Evolutionary conservation across 345 rosid genomes (phyloP).

Genomic region (Nephelium lappaceum): DNA sequence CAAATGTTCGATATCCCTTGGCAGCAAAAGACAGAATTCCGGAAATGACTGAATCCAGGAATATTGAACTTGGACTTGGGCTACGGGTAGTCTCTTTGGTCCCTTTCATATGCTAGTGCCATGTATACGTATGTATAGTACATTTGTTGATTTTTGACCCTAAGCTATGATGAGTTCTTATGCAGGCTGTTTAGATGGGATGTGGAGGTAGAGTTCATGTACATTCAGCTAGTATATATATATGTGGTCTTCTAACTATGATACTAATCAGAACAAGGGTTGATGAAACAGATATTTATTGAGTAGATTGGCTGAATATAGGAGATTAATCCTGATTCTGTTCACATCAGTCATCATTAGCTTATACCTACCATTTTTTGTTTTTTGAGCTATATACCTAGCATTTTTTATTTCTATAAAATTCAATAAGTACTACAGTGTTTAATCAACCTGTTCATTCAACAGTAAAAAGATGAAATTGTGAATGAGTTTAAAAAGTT

Average conservation of each 20-base stretch:
- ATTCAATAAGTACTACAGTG: background rate
- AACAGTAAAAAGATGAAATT: background rate
- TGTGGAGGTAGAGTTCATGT: background rate
- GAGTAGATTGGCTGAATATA: background rate
- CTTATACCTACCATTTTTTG: background rate
- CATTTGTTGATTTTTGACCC: background rate
- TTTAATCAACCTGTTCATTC: background rate
- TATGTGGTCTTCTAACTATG: background rate
- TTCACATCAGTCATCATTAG: background rate
- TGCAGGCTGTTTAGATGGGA: background rate
- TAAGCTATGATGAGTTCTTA: background rate
- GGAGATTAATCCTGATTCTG: background rate
- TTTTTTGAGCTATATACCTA: too few relatives aligned
- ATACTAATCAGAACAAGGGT: background rate
- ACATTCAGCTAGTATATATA: background rate
- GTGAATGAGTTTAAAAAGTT: background rate
- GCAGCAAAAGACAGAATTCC: conserved; percentile 66
- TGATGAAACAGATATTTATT: background rate
- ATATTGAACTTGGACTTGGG: conserved; percentile 93
- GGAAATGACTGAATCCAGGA: conserved; percentile 90
- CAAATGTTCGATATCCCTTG: conserved; percentile 72
- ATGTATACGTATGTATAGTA: background rate
- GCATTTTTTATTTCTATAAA: background rate
- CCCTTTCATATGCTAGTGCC: background rate
- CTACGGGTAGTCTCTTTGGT: conserved; percentile 60